phyloP scores from a whole-genome alignment of 2,329 filamentous ascomycete species.

The Emergomyces africanus region DNA sequence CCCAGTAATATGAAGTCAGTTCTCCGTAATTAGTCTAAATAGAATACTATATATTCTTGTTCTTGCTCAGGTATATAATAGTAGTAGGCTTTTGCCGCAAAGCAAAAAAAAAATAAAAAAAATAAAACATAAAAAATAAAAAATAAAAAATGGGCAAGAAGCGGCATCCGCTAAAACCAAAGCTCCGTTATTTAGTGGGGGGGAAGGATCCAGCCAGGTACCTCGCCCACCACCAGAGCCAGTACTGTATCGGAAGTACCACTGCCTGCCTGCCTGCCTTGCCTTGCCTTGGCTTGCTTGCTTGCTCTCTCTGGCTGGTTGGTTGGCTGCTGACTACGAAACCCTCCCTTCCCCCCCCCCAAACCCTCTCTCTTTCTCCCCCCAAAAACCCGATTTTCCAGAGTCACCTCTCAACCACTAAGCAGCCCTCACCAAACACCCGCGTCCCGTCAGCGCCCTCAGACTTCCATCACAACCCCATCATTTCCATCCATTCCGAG shows the following conservation, averaged over 20 bases:
- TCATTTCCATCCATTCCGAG: constrained; percentile 32
- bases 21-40: too few relatives aligned
- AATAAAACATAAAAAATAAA: neutral
- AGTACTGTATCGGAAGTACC: neutral
- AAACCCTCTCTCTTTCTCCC: neutral
- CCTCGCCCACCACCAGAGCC: neutral
- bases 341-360: neutral
- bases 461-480: constrained; percentile 26
- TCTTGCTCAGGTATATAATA: neutral
- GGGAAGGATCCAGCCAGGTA: neutral
- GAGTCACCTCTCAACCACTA: neutral
- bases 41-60: neutral
- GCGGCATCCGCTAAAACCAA: constrained; percentile 3
- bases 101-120: neutral
- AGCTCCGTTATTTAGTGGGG: constrained; percentile 2
- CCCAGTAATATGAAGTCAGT: neutral
- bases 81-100: neutral
- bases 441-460: constrained; percentile 18
- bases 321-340: neutral
- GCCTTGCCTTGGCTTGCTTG: too few relatives aligned
- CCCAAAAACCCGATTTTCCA: neutral
- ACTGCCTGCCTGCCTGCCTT: too few relatives aligned
- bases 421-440: neutral
- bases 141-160: neutral
- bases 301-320: too few relatives aligned